A percentile compares a stretch with the other conserved stretches of the same genome.
phyloP scores from a whole-genome alignment of 257 asterid genomes.

The Nicotiana obtusifolia region DNA sequence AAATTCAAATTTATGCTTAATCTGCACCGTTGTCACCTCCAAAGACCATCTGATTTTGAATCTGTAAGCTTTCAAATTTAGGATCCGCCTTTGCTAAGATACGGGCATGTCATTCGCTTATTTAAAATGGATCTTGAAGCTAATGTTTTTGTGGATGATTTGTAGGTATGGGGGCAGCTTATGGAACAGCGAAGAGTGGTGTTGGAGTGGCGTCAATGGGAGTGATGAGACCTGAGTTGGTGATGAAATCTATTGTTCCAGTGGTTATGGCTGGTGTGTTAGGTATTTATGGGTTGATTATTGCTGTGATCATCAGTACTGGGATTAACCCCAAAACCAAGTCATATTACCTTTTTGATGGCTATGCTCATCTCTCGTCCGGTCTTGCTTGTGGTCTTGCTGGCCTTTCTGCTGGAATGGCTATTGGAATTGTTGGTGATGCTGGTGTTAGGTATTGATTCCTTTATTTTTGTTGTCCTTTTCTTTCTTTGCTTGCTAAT shows the following conservation, averaged over 20 bases:
- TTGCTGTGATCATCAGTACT: slow-evolving; percentile 80
- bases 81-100: background rate
- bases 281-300: slow-evolving; percentile 76
- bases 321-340: slow-evolving; percentile 83
- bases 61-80: background rate
- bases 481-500: background rate
- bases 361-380: slow-evolving; percentile 80
- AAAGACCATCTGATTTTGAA: background rate
- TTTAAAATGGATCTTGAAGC: background rate
- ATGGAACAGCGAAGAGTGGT: slow-evolving; percentile 84
- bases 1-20: too few relatives aligned
- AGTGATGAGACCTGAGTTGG: slow-evolving; percentile 84
- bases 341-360: slow-evolving; percentile 73
- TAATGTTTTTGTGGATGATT: background rate
- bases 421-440: slow-evolving; percentile 85
- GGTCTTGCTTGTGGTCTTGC: slow-evolving; percentile 82
- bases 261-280: slow-evolving; percentile 93
- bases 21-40: background rate
- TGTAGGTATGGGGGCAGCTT: slow-evolving; percentile 83
- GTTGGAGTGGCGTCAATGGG: slow-evolving; percentile 92
- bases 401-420: slow-evolving; percentile 86
- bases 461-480: background rate
- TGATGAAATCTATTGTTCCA: slow-evolving; percentile 81
- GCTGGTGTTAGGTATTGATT: slow-evolving; percentile 71
- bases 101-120: background rate